Base-by-base conservation (phyloP, 352 stramenopile genomes). In the Globisporangium camurandrum region DNA sequence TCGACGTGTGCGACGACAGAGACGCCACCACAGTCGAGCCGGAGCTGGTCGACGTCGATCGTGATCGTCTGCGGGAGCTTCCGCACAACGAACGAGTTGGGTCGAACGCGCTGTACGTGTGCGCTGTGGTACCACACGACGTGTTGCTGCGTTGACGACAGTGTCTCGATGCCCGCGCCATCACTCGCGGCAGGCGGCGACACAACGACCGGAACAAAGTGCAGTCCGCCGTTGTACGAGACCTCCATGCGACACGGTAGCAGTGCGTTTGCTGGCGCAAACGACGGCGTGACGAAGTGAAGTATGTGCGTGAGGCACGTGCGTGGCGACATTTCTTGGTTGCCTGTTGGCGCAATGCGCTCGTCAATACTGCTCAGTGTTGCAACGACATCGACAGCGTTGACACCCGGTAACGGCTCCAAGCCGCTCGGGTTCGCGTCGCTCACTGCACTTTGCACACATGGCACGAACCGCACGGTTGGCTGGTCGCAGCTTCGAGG, bases 51-150 rank as follows among this genome's bases (percentile, higher is more conserved):
- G 6, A 80, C 34, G 20, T 79, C 57, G 1, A 88, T 46, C 2
- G 64, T 66, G 23, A 88, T 54, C 1, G 46, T 60, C 34, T 74
- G 58, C 0, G 66, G 70, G 0, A 84, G 45, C 12, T 61, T 52
- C 10, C 26, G 61, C 4, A 58, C 55, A 8, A 81, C 54, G 44
- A 85, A 78, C 16, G 72, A 83, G 45, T 89, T 89, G 9, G 78
- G 78, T 1, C 38, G 58, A 14, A 67, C 51, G 14, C 71, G 63
- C 14, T 57, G 41, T 0, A 87, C 43, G 17, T 56, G 46, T 1
- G 66, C 71, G 2, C 77, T 54, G 28, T 89, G 78, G 20, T 63
- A 71, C 39, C 56, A 77, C 16, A 84, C 55, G 33, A 75, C 22
- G 20, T 81, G 59, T 3, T 57, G 59, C 9, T 73, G 56, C 1